Conservation (phyloP, 164 flowering plant species). For the Magnolia officinalis region DNA sequence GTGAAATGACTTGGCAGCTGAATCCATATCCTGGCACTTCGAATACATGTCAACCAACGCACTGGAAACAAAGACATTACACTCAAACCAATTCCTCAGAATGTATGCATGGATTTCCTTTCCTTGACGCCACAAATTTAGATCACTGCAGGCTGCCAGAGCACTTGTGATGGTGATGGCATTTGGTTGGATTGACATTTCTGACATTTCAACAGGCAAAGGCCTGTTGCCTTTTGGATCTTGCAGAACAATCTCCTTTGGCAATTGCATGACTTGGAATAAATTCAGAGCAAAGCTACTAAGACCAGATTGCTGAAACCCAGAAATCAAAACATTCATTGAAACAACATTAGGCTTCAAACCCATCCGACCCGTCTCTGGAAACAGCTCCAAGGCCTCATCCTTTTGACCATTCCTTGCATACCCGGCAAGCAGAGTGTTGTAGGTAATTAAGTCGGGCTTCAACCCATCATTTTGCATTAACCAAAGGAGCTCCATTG, state of each 20-base stretch:
- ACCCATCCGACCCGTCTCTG: conserved; percentile 29
- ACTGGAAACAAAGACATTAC: conserved; percentile 31
- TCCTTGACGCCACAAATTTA: conserved; percentile 22
- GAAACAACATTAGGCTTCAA: conserved; percentile 43
- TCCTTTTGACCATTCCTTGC: conserved; percentile 37
- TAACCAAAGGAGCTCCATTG: conserved; percentile 20
- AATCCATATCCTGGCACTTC: conserved; percentile 35
- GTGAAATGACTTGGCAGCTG: conserved; percentile 33
- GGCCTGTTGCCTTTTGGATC: not conserved
- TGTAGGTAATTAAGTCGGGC: conserved; percentile 43
- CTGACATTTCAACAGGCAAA: conserved; percentile 8
- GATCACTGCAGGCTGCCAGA: conserved; percentile 51
- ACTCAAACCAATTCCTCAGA: conserved; percentile 26
- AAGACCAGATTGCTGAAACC: conserved; percentile 48
- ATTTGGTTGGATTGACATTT: conserved; percentile 25
- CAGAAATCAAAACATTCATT: conserved; percentile 37
- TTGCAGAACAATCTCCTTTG: conserved; percentile 2
- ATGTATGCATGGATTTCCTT: conserved; percentile 43
- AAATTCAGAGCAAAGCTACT: conserved; percentile 37
- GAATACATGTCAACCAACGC: conserved; percentile 48
- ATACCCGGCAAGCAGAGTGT: conserved; percentile 39
- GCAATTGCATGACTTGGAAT: conserved; percentile 36
- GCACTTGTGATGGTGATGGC: conserved; percentile 30
- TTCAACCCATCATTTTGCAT: conserved; percentile 32
- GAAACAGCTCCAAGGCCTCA: conserved; percentile 34